Base-by-base conservation (phyloP, 129 eudicot genomes). In the Tanacetum coccineum region DNA sequence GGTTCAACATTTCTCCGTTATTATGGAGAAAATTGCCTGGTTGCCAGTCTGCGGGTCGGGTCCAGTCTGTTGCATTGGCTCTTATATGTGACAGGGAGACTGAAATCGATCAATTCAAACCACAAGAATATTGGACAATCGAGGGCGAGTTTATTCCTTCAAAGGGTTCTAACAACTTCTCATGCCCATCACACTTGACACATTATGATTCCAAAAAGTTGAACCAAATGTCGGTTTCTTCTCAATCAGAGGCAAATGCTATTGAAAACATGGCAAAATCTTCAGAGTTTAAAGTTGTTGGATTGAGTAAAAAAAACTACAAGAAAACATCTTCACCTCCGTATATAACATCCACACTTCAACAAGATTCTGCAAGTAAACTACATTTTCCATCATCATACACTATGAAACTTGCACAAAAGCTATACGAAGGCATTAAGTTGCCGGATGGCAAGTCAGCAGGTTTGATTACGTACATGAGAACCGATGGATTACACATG, bases 1-100 rank as follows among this genome's bases (percentile, higher is more conserved):
- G 99, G 15, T 93, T 93, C 86, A 93, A 81, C 82, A 87, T 93
- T 65, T 93, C 99, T 26, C 99, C 99, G 13, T 59, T 93, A 26
- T 63, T 93, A 54, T 93, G 99, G 99, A 84, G 92, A 75, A 93
- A 93, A 66, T 70, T 93, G 64, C 99, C 99, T 1, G 99, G 99
- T 70, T 93, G 99, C 76, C 95, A 81, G 68, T 93, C 99, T 3
- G 99, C 96, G 45, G 99, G 99, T 13, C 87, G 99, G 57, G 99
- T 93, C 56, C 99, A 93, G 15, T 93, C 99, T 21, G 96, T 90
- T 66, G 99, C 96, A 18, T 80, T 93, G 55, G 84, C 95, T 62
- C 86, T 93, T 30, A 74, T 88, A 74, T 88, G 96, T 46, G 96
- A 93, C 49, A 76, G 99, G 51, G 96, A 93, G 74, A 84, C 78